These are phyloP conservation scores for Escovopsis sp. DNA, from an alignment of 2,329 filamentous ascomycete species.

Conservation along the genomic window DNA sequence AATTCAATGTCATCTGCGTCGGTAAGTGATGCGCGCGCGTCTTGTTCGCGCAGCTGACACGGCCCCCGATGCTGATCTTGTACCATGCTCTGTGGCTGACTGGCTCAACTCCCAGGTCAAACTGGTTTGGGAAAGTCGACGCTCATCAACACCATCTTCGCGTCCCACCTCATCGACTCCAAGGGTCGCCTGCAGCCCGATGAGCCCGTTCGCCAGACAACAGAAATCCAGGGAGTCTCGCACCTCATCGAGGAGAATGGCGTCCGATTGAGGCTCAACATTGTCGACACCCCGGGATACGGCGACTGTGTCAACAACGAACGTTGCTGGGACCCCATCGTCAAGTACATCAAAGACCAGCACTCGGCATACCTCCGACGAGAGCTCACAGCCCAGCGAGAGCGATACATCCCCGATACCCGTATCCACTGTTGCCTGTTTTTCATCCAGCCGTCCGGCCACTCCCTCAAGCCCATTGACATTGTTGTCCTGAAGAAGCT, in stretches of 20 bases:
- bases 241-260: slow-evolving; percentile 99
- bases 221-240: slow-evolving; percentile 94
- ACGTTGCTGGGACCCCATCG: slow-evolving; percentile 99
- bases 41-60: not conserved
- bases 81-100: slow-evolving; percentile 1
- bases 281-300: slow-evolving; percentile 96
- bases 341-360: slow-evolving; percentile 99
- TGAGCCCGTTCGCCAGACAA: slow-evolving; percentile 86
- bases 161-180: slow-evolving; percentile 96
- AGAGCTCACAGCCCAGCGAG: slow-evolving; percentile 96
- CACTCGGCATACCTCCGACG: slow-evolving; percentile 98
- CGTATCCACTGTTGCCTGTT: slow-evolving; percentile 99
- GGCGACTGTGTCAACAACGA: slow-evolving; percentile 99
- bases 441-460: slow-evolving; percentile 97
- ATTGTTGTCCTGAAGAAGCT: slow-evolving; percentile 99
- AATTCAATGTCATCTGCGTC: slow-evolving; percentile 99
- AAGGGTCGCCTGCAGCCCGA: slow-evolving; percentile 89
- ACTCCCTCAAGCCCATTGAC: slow-evolving; percentile 97
- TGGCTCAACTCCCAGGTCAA: slow-evolving; percentile 48
- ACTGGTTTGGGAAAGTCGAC: slow-evolving; percentile 98
- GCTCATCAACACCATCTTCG: slow-evolving; percentile 99
- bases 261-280: slow-evolving; percentile 92
- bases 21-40: slow-evolving; percentile 45
- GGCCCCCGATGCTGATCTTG: not conserved
- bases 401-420: slow-evolving; percentile 98